phyloP scores from a whole-genome alignment of 345 rosid species.

The Cardamine resedifolia region DNA sequence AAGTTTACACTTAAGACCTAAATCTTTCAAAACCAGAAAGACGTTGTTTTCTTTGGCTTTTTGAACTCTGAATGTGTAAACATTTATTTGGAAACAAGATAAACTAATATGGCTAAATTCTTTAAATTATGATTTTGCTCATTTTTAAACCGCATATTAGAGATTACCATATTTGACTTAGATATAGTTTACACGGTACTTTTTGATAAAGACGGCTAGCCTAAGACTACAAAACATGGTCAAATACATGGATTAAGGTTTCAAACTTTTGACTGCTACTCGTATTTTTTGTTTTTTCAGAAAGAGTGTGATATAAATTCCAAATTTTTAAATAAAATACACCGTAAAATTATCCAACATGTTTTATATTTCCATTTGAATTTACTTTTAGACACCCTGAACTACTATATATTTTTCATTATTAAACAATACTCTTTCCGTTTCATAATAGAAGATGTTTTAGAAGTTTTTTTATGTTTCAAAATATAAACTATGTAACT shows the following conservation, averaged over 20 bases:
- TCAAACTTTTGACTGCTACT: not conserved
- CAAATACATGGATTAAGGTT: slow-evolving; percentile 14
- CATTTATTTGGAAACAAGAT: not conserved
- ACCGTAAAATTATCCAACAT: not conserved
- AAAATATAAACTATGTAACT: no score
- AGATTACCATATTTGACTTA: not conserved
- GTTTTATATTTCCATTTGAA: not conserved
- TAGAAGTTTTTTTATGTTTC: no score
- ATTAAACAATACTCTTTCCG: not conserved
- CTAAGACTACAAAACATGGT: not conserved
- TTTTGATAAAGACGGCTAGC: not conserved
- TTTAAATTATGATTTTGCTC: not conserved
- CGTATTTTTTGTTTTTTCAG: not conserved
- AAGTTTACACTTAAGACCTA: not conserved
- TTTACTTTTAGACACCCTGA: not conserved
- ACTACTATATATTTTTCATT: not conserved
- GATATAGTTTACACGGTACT: not conserved
- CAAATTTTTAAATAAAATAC: not conserved
- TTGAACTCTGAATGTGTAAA: slow-evolving; percentile 1
- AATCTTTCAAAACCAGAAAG: not conserved
- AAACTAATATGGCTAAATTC: slow-evolving; percentile 1
- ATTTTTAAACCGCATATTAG: not conserved
- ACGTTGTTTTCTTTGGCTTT: not conserved
- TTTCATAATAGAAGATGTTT: no score
- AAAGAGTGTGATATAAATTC: not conserved